Base-by-base conservation (phyloP, 768 basidiomycete species). In the Termitomyces sp. region DNA sequence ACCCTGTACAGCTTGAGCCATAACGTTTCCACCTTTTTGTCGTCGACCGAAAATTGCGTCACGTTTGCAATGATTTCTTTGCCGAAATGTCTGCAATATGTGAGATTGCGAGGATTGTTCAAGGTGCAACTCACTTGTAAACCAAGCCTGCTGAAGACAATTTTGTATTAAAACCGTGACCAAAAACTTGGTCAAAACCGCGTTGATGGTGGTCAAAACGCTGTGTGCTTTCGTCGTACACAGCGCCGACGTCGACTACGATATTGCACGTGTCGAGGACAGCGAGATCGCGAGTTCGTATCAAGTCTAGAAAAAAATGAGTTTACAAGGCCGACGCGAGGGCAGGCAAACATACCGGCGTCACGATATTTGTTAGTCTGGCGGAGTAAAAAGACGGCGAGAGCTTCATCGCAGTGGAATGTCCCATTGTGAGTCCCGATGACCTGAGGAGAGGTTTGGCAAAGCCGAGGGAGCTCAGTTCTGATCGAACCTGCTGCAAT, bases 171-270 rank as follows among this genome's bases (percentile, higher is more conserved):
- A 90, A 94, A 10, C 90, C 93, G 62, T 88, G 77, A 2, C 94
- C 96, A 68, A 99, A 97, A 26, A 90, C 82, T 68, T 96, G 90
- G 6, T 76, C 78, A 71, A 99, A 99, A 0, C 90, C 94, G 43
- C 95, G 84, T 67, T 99, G 96, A 68, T 99, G 96, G 68, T 99
- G 96, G 71, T 99, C 96, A 70, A 93, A 99, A 40, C 88, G 81
- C 54, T 87, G 82, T 55, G 78, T 84, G 59, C 74, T 74, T 66
- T 86, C 84, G 55, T 96, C 92, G 70, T 98, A 99, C 24, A 90
- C 80, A 6, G 90, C 94, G 10, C 97, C 95, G 51, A 99, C 94
- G 67, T 99, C 96, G 24, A 98, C 93, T 32, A 99, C 91, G 66
- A 99, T 94, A 69, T 94, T 88, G 70, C 95, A 94, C 6, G 84